Evolutionary conservation across 495 filamentous ascomycete genomes (phyloP), one percentile per base, ranked within the genome.

Genomic region (Penicillium flavigenum): DNA sequence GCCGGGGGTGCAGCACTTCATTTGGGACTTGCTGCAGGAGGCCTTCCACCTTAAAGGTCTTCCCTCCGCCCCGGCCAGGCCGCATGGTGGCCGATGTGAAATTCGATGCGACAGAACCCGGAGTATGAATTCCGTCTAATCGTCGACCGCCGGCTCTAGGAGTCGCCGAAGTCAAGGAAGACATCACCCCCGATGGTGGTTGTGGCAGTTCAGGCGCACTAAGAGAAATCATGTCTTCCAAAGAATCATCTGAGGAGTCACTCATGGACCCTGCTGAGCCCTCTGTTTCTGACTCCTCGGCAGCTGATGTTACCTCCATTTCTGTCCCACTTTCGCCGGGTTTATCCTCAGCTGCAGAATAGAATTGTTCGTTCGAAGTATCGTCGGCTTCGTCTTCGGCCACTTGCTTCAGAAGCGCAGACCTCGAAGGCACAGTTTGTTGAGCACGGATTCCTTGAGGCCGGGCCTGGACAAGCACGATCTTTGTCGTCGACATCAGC

Each of bases 321-420:
- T 86, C 85, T 2, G 83, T 83, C 39, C 83, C 82, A 51, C 83
- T 74, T 56, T 84, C 81, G 5, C 80, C 54, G 16, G 65, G 64
- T 24, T 83, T 81, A 55, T 94, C 90, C 65, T 96, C 92, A 6
- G 87, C 83, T 3, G 91, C 91, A 4, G 91, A 95, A 63, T 82
- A 96, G 70, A 95, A 96, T 61, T 90, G 86, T 68, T 96, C 92
- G 56, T 87, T 93, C 19, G 88, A 84, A 20, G 89, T 90, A 59
- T 92, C 91, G 38, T 86, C 82, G 20, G 85, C 86, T 55, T 92
- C 89, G 48, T 85, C 82, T 51, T 90, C 86, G 12, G 79, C 79
- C 3, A 86, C 80, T 20, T 85, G 83, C 57, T 86, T 86, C 14
- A 86, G 61, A 14, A 75, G 47, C 7, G 68, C 64, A 32, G 73